A percentile compares a stretch with the other conserved stretches of the same genome.
These are phyloP conservation scores for Microbotryum saponariae DNA, from an alignment of 1,284 basidiomycete genomes.

Conservation along the genomic window DNA sequence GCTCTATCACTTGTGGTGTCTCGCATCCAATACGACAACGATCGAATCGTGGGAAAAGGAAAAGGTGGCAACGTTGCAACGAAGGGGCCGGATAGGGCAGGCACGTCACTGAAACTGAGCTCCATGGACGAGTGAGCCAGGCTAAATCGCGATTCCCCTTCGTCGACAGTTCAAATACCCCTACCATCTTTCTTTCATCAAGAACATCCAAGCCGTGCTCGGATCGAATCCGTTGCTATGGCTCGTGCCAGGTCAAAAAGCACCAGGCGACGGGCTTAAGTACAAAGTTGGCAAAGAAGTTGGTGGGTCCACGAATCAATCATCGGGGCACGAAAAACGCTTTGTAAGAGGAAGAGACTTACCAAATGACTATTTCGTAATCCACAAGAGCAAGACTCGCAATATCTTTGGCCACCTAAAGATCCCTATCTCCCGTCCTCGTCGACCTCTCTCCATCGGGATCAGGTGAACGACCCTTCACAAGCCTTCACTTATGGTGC, in stretches of 20 bases:
- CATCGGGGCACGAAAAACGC: slow-evolving; percentile 3
- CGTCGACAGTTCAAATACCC: slow-evolving; percentile 71
- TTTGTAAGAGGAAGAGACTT: slow-evolving; percentile 7
- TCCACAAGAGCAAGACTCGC: slow-evolving; percentile 42
- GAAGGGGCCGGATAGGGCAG: slow-evolving; percentile 75
- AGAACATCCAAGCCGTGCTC: slow-evolving; percentile 69
- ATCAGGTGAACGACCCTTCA: slow-evolving; percentile 43
- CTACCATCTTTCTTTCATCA: slow-evolving; percentile 65
- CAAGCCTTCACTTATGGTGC: slow-evolving; percentile 77
- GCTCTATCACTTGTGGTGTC: slow-evolving; percentile 76
- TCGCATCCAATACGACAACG: slow-evolving; percentile 81
- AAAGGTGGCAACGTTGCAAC: slow-evolving; percentile 74
- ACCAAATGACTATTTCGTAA: slow-evolving; percentile 8
- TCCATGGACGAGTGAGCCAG: not conserved
- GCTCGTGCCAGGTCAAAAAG: slow-evolving; percentile 63
- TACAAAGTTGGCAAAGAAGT: slow-evolving; percentile 63
- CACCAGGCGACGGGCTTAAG: slow-evolving; percentile 63
- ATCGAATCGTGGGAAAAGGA: slow-evolving; percentile 99
- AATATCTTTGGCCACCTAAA: slow-evolving; percentile 49
- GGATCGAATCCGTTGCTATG: slow-evolving; percentile 66
- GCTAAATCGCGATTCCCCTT: not conserved
- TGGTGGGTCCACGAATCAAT: slow-evolving; percentile 58
- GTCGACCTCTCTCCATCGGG: slow-evolving; percentile 18
- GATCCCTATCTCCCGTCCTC: slow-evolving; percentile 41
- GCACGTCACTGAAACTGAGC: slow-evolving; percentile 43